These are phyloP conservation scores for Ustilago hordei DNA, from an alignment of 1,284 basidiomycete species.

Conservation along the genomic window DNA sequence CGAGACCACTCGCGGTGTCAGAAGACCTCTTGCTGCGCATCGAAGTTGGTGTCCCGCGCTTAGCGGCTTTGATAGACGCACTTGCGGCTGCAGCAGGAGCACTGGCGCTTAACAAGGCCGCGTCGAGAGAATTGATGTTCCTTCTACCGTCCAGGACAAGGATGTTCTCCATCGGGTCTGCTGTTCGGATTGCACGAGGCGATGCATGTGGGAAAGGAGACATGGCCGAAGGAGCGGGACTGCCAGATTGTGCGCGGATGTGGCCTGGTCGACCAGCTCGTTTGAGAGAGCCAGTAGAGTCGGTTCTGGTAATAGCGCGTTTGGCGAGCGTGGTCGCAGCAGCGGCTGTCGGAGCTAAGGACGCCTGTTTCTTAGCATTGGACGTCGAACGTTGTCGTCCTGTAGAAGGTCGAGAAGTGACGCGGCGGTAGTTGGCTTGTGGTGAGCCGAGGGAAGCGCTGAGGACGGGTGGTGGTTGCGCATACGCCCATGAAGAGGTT, in stretches of 20 bases:
- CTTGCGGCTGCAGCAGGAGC: slow-evolving; percentile 44
- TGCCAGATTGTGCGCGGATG: slow-evolving; percentile 50
- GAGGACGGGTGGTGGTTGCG: slow-evolving; percentile 40
- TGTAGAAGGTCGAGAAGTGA: slow-evolving; percentile 9
- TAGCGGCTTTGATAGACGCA: slow-evolving; percentile 3
- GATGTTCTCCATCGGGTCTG: slow-evolving; percentile 41
- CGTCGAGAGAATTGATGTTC: slow-evolving; percentile 52
- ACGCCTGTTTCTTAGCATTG: slow-evolving; percentile 28
- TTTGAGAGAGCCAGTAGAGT: slow-evolving; percentile 47
- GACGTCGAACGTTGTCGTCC: slow-evolving; percentile 27
- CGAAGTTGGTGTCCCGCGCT: slow-evolving; percentile 10
- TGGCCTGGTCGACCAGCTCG: slow-evolving; percentile 33
- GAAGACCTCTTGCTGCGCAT: slow-evolving; percentile 43
- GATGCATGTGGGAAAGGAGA: slow-evolving; percentile 67
- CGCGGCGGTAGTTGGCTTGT: slow-evolving; percentile 24
- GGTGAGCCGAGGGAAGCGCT: slow-evolving; percentile 44
- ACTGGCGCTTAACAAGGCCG: slow-evolving; percentile 56
- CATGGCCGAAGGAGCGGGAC: slow-evolving; percentile 63
- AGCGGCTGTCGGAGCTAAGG: slow-evolving; percentile 22
- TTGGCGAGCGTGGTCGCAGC: slow-evolving; percentile 55
- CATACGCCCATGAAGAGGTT: slow-evolving; percentile 40
- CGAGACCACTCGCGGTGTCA: slow-evolving; percentile 28
- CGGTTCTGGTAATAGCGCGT: slow-evolving; percentile 52
- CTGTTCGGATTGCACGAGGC: slow-evolving; percentile 33
- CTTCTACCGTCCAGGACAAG: slow-evolving; percentile 39